phyloP scores from a whole-genome alignment of 129 eudicot genomes.

The Artemisia tridentata region DNA sequence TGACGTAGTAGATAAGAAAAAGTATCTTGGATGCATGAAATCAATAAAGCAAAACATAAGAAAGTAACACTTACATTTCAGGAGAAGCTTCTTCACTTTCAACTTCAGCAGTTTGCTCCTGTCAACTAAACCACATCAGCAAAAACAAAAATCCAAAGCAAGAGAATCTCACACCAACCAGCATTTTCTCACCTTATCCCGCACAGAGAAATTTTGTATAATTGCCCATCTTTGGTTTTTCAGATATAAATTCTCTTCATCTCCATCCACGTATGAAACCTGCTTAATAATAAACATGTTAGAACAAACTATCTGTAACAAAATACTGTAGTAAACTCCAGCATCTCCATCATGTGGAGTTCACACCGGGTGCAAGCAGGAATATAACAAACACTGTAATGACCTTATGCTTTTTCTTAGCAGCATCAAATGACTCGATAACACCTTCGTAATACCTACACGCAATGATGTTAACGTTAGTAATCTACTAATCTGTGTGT shows the following conservation, averaged over 20 bases:
- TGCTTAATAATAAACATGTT: slow-evolving; percentile 28
- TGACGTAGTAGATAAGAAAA: too few species aligned
- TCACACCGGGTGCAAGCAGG: too few species aligned
- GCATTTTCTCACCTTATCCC: slow-evolving; percentile 47
- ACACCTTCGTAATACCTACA: slow-evolving; percentile 81
- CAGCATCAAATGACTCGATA: slow-evolving; percentile 50
- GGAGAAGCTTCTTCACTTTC: slow-evolving; percentile 55
- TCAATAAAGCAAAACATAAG: slow-evolving; percentile 13
- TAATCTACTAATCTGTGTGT: slow-evolving; percentile 20
- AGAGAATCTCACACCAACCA: slow-evolving; percentile 1
- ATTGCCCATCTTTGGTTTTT: slow-evolving; percentile 57
- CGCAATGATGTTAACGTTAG: slow-evolving; percentile 20
- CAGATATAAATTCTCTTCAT: slow-evolving; percentile 52
- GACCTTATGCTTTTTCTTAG: slow-evolving; percentile 70
- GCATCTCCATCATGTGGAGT: neutral
- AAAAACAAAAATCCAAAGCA: slow-evolving; percentile 3
- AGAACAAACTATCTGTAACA: neutral
- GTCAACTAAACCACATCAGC: slow-evolving; percentile 32
- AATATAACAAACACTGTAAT: neutral
- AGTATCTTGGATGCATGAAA: too few species aligned
- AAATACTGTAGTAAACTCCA: neutral
- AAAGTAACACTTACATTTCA: slow-evolving; percentile 53
- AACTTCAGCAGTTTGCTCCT: slow-evolving; percentile 45
- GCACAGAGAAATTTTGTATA: slow-evolving; percentile 31
- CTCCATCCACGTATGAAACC: slow-evolving; percentile 80